Conservation (phyloP, 1,284 basidiomycete species). For the Cystobasidium sp. region DNA sequence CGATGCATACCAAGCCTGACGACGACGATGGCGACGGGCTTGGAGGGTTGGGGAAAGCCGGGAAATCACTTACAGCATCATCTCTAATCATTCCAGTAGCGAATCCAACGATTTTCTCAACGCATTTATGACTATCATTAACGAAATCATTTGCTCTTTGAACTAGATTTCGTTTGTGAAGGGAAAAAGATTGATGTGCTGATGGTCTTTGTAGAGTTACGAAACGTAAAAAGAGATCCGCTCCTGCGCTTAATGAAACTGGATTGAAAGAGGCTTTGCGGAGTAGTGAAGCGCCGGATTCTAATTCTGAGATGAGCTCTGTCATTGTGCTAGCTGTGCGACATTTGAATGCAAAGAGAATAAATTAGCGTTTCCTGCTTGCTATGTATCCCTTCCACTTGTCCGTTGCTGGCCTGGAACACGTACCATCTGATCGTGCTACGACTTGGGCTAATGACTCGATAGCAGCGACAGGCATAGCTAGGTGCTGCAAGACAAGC, state of each 20-base stretch:
- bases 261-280: slow-evolving; percentile 72
- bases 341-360: slow-evolving; percentile 46
- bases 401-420: too few relatives aligned
- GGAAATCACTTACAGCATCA: slow-evolving; percentile 68
- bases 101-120: slow-evolving; percentile 87
- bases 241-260: slow-evolving; percentile 84
- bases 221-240: slow-evolving; percentile 70
- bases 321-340: slow-evolving; percentile 79
- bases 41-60: background rate
- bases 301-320: slow-evolving; percentile 80
- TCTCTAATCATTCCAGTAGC: slow-evolving; percentile 91
- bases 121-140: slow-evolving; percentile 63
- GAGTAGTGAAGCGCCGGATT: slow-evolving; percentile 71
- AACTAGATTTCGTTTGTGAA: slow-evolving; percentile 60
- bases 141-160: slow-evolving; percentile 69
- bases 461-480: slow-evolving; percentile 85
- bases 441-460: slow-evolving; percentile 78
- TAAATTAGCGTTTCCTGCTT: too few relatives aligned
- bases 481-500: slow-evolving; percentile 63
- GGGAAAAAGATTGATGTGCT: slow-evolving; percentile 63
- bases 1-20: background rate
- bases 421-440: slow-evolving; percentile 71
- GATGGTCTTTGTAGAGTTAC: slow-evolving; percentile 51
- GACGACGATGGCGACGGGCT: background rate
- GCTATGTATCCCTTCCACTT: too few relatives aligned